Conservation (phyloP, 179 eudicot species). For the Nepenthes alata region DNA sequence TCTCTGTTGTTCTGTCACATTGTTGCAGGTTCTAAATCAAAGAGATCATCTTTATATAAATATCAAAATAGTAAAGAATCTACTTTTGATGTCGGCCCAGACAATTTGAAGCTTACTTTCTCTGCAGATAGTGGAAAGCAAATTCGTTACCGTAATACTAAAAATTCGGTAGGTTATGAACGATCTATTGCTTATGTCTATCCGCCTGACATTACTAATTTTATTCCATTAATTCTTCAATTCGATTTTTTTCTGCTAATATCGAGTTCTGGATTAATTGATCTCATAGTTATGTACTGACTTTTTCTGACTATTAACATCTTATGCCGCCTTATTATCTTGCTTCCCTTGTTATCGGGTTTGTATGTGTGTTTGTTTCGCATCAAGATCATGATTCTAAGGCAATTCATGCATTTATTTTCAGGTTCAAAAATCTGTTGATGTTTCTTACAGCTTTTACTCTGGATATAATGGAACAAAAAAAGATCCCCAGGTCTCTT, state of each 20-base stretch:
- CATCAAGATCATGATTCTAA: neutral
- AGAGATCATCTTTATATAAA: conserved; percentile 23
- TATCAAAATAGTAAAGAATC: conserved; percentile 24
- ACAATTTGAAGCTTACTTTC: conserved; percentile 54
- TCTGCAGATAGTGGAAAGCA: conserved; percentile 48
- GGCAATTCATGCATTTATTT: neutral
- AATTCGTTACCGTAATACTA: conserved; percentile 34
- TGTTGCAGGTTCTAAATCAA: conserved; percentile 44
- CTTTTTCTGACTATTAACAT: too few species aligned
- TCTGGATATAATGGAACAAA: conserved; percentile 51
- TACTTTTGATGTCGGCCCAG: conserved; percentile 61
- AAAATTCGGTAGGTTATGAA: conserved; percentile 37
- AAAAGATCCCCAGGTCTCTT: conserved; percentile 50
- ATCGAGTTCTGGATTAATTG: neutral
- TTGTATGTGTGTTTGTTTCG: neutral
- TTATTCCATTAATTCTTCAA: neutral
- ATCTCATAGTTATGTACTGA: too few species aligned
- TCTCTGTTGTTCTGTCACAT: neutral
- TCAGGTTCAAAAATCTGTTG: conserved; percentile 51
- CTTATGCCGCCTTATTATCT: too few species aligned
- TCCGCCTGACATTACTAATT: neutral
- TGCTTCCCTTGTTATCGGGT: neutral
- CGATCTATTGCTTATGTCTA: conserved; percentile 1
- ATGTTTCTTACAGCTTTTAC: conserved; percentile 64
- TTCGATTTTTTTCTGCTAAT: neutral